Evolutionary conservation across 805 yeast genomes (phyloP).

Genomic region (Candida morakotiae): DNA sequence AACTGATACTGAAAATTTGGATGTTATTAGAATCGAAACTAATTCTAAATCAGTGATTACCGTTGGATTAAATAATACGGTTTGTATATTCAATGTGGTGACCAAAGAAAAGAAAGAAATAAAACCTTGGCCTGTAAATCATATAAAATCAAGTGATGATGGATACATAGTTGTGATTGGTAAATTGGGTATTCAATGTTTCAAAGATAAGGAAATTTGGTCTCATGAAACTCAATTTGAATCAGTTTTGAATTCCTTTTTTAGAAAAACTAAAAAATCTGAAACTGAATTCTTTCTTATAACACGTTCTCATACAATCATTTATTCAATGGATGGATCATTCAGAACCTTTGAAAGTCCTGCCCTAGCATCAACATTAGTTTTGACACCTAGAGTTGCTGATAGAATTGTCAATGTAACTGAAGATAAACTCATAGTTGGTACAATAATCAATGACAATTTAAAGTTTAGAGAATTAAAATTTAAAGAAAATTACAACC

Average conservation of each 20-base stretch:
- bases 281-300: slow-evolving; percentile 51
- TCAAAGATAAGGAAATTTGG: slow-evolving; percentile 17
- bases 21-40: slow-evolving; percentile 57
- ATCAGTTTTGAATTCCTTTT: slow-evolving; percentile 53
- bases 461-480: slow-evolving; percentile 58
- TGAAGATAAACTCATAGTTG: slow-evolving; percentile 47
- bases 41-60: slow-evolving; percentile 65
- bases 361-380: slow-evolving; percentile 44
- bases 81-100: slow-evolving; percentile 72
- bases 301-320: slow-evolving; percentile 39
- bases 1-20: slow-evolving; percentile 52
- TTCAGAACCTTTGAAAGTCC: slow-evolving; percentile 24
- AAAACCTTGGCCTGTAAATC: slow-evolving; percentile 56
- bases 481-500: slow-evolving; percentile 47
- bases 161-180: slow-evolving; percentile 59
- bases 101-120: slow-evolving; percentile 15
- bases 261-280: slow-evolving; percentile 40
- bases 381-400: slow-evolving; percentile 69
- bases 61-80: slow-evolving; percentile 69
- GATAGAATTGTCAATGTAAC: slow-evolving; percentile 59
- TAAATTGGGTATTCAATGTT: background rate
- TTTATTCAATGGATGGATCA: slow-evolving; percentile 44
- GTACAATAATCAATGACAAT: slow-evolving; percentile 59
- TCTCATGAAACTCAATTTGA: slow-evolving; percentile 10
- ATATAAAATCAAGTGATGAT: slow-evolving; percentile 51